Evolutionary conservation across 495 filamentous ascomycete species (phyloP), one percentile per base, ranked within the genome.

Genomic region (Clavariopsis aquatica): DNA sequence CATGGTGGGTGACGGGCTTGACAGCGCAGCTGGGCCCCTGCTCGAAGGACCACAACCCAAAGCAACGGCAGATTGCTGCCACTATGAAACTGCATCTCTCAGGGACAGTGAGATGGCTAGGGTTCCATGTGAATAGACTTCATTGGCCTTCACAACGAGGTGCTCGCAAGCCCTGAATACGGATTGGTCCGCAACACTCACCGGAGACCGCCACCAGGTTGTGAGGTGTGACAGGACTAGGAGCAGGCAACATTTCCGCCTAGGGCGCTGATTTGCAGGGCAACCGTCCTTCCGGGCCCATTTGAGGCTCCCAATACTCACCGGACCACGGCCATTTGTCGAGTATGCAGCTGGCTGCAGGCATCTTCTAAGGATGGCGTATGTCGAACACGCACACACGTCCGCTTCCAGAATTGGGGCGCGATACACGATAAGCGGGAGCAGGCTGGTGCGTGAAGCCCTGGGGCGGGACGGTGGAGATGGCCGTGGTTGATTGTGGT

Each of bases 161-260:
- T 8, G 36, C 20, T 23, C 27, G 60, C 31, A 62, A 15, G 60
- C 60, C 60, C 46, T 36, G 41, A 6, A 54, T 54, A 45, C 47
- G 22, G 17, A 55, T 29, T 62, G 49, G 60, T 23, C 28, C 27
- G 5, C 19, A 52, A 5, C 24, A 1, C 52, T 57, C 52, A 64
- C 61, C 61, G 61, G 61, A 1, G 7, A 28, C 26, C 34, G 52
- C 61, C 52, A 47, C 5, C n/a, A n/a, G 52, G 52, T 22, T 20
- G 38, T 19, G 12, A 12, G 10, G 61, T 52, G 34, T 12, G 10
- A 24, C 31, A 36, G 7, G 55, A 9, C 15, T 2, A 19, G n/a
- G 49, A 36, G 24, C 24, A 49, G 61, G 52, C 61, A 57, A 54
- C 49, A 13, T 10, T 15, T 54, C 23, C 7, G 61, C 52, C 29